A percentile compares a stretch with the other conserved stretches of the same genome.
Conservation (phyloP, 208 protist species). For the Leishmania martiniquensis region DNA sequence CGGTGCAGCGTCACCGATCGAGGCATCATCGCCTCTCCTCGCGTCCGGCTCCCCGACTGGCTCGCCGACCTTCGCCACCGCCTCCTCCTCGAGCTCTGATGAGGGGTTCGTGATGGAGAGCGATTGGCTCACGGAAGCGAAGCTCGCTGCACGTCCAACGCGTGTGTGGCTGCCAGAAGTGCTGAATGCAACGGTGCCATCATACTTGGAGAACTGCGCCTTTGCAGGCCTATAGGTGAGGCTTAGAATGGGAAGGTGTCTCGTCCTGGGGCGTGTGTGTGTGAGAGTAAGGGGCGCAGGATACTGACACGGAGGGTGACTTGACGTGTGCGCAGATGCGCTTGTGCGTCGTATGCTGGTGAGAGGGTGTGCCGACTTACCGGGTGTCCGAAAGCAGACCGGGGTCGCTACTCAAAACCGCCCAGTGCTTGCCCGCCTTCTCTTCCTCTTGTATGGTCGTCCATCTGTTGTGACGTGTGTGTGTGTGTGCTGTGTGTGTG, state of each 20-base stretch:
- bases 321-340: neutral
- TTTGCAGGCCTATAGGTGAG: constrained; percentile 5
- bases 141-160: constrained; percentile 25
- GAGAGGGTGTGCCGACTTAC: no score
- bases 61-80: constrained; percentile 9
- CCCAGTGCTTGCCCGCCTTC: neutral
- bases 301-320: no score
- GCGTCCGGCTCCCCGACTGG: neutral
- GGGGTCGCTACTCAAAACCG: neutral
- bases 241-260: neutral
- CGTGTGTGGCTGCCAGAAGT: constrained; percentile 30
- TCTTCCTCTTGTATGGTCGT: neutral
- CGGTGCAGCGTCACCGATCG: neutral
- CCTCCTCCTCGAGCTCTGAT: constrained; percentile 29
- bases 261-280: constrained; percentile 1
- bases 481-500: constrained; percentile 1
- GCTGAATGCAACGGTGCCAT: constrained; percentile 12
- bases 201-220: constrained; percentile 31
- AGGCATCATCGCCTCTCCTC: neutral
- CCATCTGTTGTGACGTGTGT: neutral
- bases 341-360: neutral
- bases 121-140: constrained; percentile 28
- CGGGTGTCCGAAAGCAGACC: neutral
- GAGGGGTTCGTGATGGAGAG: constrained; percentile 33
- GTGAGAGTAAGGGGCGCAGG: no score